Evolutionary conservation across 2,329 filamentous ascomycete genomes (phyloP), one percentile per base, ranked within the genome.

Genomic region (Aspergillus sp.): DNA sequence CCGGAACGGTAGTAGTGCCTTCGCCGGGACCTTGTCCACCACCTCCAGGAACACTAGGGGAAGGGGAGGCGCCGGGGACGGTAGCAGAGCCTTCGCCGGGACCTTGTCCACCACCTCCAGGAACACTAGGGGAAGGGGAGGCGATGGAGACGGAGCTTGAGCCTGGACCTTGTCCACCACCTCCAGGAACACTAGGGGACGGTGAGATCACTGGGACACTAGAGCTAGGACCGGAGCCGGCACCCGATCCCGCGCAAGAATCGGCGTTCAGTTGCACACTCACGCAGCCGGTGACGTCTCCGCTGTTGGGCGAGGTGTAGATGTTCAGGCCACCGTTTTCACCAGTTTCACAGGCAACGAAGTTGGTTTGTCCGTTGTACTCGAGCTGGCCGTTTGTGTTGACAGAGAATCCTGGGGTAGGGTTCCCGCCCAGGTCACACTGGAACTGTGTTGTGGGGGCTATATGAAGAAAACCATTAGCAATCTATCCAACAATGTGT

Each of bases 261-360:
- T 76, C 73, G 11, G 76, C 73, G 14, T 41, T 68, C 40, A 78
- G 50, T 8, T 61, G 52, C 49, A 79, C 64, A 17, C 66, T 60
- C 54, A 67, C 63, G 68, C 78, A 75, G 55, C 64, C 55, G 52
- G 71, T 72, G 19, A 73, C 65, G 61, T 65, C 63, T 2, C 60
- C 49, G 58, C 71, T 68, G 60, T 70, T 64, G 51, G 66, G 45
- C 17, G 24, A 67, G n/a, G 69, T 77, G 61, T 78, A 79, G 63
- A 80, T 65, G 61, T 80, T 79, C 58, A 73, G 60, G 24, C 70
- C 75, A 23, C 66, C 68, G 45, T 76, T 71, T 52, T 75, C 62
- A 24, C 73, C 75, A 19, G 85, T 86, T 27, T 82, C 79, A 68
- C 87, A 90, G 44, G 85, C 81, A 66, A 82, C 85, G 70, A 89